A percentile compares a stretch with the other conserved stretches of the same genome.
phyloP scores from a whole-genome alignment of 257 asterid species.

The Rhazya stricta region DNA sequence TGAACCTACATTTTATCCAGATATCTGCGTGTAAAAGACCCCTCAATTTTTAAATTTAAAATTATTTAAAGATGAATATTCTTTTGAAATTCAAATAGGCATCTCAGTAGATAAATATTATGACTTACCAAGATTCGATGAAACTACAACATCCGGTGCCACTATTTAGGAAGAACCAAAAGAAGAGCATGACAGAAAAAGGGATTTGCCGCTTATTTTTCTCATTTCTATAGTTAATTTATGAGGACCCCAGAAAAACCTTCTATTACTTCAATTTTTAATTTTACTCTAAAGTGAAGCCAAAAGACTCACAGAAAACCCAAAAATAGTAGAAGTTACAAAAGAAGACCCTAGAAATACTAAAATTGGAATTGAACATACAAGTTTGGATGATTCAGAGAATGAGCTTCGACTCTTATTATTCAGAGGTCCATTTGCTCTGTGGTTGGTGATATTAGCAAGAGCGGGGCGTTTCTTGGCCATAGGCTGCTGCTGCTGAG shows the following conservation, averaged over 20 bases:
- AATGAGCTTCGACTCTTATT: slow-evolving; percentile 26
- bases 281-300: neutral
- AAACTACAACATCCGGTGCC: neutral
- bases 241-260: neutral
- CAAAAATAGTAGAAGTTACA: neutral
- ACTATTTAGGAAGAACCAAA: neutral
- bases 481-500: slow-evolving; percentile 23
- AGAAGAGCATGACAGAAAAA: too few species aligned
- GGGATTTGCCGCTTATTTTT: too few species aligned
- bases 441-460: slow-evolving; percentile 61
- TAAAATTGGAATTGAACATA: slow-evolving; percentile 23
- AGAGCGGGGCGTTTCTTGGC: slow-evolving; percentile 84
- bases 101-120: neutral
- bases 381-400: slow-evolving; percentile 53
- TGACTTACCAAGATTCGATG: neutral
- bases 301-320: neutral
- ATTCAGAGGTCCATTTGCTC: slow-evolving; percentile 27
- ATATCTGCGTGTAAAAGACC: too few species aligned
- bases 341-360: neutral
- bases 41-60: too few species aligned
- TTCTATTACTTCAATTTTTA: neutral
- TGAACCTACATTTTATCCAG: neutral
- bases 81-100: neutral
- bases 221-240: neutral
- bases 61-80: neutral